These are phyloP conservation scores for Beauveria sp. DNA, from an alignment of 2,329 filamentous ascomycete species.

Conservation along the genomic window DNA sequence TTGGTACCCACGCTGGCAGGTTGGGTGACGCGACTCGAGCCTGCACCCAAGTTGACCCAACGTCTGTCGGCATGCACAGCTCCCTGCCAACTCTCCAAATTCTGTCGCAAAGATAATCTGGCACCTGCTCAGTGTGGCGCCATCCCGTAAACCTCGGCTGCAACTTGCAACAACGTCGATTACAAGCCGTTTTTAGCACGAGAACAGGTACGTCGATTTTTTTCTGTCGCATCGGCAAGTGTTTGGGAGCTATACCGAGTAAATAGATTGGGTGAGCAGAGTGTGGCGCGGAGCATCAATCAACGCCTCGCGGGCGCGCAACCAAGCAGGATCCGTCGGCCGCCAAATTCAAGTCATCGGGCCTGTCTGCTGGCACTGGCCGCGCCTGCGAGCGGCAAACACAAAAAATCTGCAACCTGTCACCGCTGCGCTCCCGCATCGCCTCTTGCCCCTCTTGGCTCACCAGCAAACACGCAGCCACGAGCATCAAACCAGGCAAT, in stretches of 20 bases:
- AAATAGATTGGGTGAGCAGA: background rate
- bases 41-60: no score
- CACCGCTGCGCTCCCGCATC: background rate
- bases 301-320: background rate
- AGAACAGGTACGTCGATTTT: background rate
- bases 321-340: conserved; percentile 5
- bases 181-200: background rate
- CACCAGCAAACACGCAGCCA: background rate
- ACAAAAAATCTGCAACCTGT: conserved; percentile 6
- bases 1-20: background rate
- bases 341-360: background rate
- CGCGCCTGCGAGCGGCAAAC: conserved; percentile 7
- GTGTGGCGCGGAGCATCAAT: conserved; percentile 5
- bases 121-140: background rate
- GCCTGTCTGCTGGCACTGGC: background rate
- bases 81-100: background rate
- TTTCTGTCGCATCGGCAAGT: background rate
- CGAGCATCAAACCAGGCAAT: background rate
- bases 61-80: background rate
- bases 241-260: background rate
- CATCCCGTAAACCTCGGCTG: background rate
- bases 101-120: no score
- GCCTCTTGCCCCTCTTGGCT: background rate
- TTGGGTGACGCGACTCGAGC: no score
- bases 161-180: background rate